Conservation (phyloP, 768 basidiomycete genomes). For the Suillus hirtellus region DNA sequence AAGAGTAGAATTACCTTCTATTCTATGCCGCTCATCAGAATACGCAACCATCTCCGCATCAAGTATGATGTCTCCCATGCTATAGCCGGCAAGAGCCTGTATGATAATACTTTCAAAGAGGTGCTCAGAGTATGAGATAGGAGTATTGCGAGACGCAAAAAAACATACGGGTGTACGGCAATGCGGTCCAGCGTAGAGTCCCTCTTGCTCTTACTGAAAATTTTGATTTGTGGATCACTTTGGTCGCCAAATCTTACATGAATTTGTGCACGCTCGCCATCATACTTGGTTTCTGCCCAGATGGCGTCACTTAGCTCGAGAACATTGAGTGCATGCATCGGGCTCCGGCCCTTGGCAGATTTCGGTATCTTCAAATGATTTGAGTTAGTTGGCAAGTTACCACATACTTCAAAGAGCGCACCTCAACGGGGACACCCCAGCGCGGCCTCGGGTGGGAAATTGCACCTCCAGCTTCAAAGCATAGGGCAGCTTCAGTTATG, state of each 20-base stretch:
- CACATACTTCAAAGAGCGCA: slow-evolving; percentile 24
- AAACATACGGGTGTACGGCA: slow-evolving; percentile 54
- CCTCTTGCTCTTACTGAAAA: slow-evolving; percentile 87
- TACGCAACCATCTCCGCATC: slow-evolving; percentile 94
- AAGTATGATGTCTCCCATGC: slow-evolving; percentile 48
- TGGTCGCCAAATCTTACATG: slow-evolving; percentile 60
- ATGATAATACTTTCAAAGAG: slow-evolving; percentile 51
- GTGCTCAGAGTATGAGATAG: slow-evolving; percentile 8
- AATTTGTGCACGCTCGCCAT: slow-evolving; percentile 93
- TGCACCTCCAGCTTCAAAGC: slow-evolving; percentile 38
- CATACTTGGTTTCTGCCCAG: slow-evolving; percentile 93
- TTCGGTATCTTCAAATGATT: slow-evolving; percentile 65
- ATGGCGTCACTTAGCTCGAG: slow-evolving; percentile 35
- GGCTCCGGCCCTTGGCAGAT: slow-evolving; percentile 70
- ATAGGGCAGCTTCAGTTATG: slow-evolving; percentile 55
- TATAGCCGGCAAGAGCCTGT: slow-evolving; percentile 49
- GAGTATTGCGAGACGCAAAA: neutral
- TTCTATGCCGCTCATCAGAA: slow-evolving; percentile 49
- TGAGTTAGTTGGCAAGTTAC: too few relatives aligned
- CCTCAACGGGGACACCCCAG: slow-evolving; percentile 65
- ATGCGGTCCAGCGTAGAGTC: slow-evolving; percentile 78
- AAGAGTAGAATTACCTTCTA: slow-evolving; percentile 62
- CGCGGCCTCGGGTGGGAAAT: slow-evolving; percentile 36
- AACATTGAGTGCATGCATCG: slow-evolving; percentile 52
- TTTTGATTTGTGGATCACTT: slow-evolving; percentile 52